A percentile compares a stretch with the other conserved stretches of the same genome.
Evolutionary conservation across 495 filamentous ascomycete genomes (phyloP).

Genomic region (Lineolata rhizophorae): DNA sequence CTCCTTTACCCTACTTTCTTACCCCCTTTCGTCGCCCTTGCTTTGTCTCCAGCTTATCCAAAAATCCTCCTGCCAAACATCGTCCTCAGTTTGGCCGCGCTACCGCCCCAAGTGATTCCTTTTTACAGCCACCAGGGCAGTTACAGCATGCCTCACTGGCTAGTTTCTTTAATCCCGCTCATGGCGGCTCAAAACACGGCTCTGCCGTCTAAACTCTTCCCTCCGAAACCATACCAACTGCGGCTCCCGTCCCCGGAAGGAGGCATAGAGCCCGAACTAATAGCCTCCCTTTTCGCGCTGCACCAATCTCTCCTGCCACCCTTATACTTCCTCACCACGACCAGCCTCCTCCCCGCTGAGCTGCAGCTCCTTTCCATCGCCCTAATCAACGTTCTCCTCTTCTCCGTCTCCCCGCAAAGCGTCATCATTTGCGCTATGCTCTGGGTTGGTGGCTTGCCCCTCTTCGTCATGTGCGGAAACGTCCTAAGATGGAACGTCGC

Average conservation of each 20-base stretch:
- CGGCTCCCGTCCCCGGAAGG: no score
- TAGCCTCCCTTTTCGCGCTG: conserved; percentile 58
- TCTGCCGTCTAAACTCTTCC: conserved; percentile 9
- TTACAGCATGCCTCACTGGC: conserved; percentile 47
- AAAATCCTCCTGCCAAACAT: conserved; percentile 53
- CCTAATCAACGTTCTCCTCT: conserved; percentile 62
- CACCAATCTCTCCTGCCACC: conserved; percentile 60
- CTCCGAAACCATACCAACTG: conserved; percentile 11
- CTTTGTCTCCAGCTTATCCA: conserved; percentile 35
- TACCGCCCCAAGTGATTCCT: conserved; percentile 56
- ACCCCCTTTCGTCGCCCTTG: conserved; percentile 56
- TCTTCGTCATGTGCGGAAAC: conserved; percentile 50
- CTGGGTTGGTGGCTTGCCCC: conserved; percentile 65
- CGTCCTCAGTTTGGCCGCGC: conserved; percentile 52
- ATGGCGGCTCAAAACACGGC: conserved; percentile 25
- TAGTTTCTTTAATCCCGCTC: conserved; percentile 40
- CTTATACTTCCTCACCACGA: conserved; percentile 61
- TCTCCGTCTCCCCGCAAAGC: conserved; percentile 63
- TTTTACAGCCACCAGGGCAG: conserved; percentile 21
- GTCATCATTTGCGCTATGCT: conserved; percentile 62
- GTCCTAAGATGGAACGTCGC: conserved; percentile 72
- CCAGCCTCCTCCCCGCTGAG: conserved; percentile 68
- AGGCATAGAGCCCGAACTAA: conserved; percentile 36
- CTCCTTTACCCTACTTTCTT: conserved; percentile 65
- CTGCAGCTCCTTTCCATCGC: conserved; percentile 64